A percentile compares a stretch with the other conserved stretches of the same genome.
These are phyloP conservation scores for Plasmopara muralis DNA, from an alignment of 352 stramenopile species.

Conservation along the genomic window DNA sequence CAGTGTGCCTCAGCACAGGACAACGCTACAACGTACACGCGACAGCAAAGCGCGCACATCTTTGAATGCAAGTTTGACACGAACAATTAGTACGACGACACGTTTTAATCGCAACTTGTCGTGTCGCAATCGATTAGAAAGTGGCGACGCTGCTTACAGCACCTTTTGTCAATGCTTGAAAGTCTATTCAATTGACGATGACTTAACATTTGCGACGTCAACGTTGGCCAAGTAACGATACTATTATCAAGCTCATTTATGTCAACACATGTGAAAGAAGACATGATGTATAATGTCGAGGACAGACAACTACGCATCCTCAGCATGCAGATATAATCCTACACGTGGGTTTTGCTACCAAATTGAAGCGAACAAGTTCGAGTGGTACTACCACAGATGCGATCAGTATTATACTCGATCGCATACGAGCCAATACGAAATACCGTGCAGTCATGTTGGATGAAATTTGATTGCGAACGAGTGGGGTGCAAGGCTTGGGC, in stretches of 20 bases:
- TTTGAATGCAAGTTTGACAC: conserved; percentile 71
- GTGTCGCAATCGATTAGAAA: conserved; percentile 71
- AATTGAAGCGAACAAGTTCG: conserved; percentile 26
- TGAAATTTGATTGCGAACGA: conserved; percentile 54
- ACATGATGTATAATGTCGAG: conserved; percentile 43
- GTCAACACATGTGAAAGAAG: no score
- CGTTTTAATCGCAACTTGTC: conserved; percentile 68
- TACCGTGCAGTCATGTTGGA: conserved; percentile 46
- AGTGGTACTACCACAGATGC: not conserved
- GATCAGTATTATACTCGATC: conserved; percentile 14
- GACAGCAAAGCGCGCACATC: conserved; percentile 72
- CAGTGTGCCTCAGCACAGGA: conserved; percentile 46
- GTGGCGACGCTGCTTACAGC: conserved; percentile 52
- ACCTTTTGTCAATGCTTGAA: no score
- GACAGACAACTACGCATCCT: conserved; percentile 41
- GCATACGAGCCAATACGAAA: conserved; percentile 27
- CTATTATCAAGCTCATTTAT: no score
- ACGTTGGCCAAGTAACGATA: no score
- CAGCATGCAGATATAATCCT: conserved; percentile 53
- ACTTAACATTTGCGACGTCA: no score
- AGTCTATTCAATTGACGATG: no score
- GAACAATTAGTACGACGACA: conserved; percentile 82
- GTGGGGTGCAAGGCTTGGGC: conserved; percentile 43
- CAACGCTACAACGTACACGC: conserved; percentile 62
- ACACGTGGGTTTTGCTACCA: conserved; percentile 64